phyloP scores from a whole-genome alignment of 768 basidiomycete species.

The Phylloporus arenicola region DNA sequence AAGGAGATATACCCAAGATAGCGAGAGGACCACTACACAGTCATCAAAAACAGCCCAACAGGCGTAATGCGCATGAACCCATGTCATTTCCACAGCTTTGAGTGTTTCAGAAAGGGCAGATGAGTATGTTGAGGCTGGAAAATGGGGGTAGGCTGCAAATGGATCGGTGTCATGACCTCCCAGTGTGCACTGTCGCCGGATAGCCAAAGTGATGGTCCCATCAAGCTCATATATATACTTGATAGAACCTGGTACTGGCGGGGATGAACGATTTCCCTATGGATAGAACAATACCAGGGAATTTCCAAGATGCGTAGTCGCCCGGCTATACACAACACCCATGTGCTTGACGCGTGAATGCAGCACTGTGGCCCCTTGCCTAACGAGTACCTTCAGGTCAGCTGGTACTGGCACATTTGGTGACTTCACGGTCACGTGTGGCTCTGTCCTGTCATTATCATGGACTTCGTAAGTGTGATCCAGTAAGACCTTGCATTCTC shows the following conservation, averaged over 20 bases:
- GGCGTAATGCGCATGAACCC: neutral
- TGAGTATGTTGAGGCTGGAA: neutral
- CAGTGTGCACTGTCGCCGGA: neutral
- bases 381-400: neutral
- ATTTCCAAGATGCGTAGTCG: conserved; percentile 7
- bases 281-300: conserved; percentile 8
- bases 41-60: neutral
- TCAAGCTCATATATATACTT: conserved; percentile 4
- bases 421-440: no score
- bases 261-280: neutral
- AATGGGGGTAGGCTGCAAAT: neutral
- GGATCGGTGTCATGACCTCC: neutral
- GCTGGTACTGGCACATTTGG: neutral
- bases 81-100: neutral
- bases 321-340: neutral
- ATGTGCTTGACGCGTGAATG: neutral
- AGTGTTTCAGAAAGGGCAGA: neutral
- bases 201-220: neutral
- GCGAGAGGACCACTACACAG: neutral
- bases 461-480: neutral
- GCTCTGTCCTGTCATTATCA: no score
- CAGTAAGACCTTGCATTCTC: neutral
- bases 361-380: neutral
- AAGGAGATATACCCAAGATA: neutral
- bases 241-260: conserved; percentile 4